These are phyloP conservation scores for Xerocomellus dryophilus DNA, from an alignment of 768 basidiomycete genomes.

Conservation along the genomic window DNA sequence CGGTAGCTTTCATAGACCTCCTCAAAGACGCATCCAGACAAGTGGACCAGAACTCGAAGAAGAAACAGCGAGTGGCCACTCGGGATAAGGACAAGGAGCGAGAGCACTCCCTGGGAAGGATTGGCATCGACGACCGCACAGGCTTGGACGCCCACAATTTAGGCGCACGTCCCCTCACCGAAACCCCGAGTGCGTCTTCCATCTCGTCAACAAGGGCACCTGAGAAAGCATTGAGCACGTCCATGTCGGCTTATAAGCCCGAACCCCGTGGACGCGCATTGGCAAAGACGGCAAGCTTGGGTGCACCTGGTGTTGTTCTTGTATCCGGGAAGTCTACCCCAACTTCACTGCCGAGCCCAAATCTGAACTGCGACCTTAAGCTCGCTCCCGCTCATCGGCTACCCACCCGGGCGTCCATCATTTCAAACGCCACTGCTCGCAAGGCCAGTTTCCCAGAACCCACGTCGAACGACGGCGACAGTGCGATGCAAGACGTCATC, in stretches of 20 bases:
- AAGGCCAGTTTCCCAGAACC: not conserved
- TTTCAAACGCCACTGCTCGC: not conserved
- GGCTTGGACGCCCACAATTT: not conserved
- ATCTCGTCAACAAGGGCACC: not conserved
- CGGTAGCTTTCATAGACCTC: slow-evolving; percentile 22
- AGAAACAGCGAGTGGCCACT: slow-evolving; percentile 22
- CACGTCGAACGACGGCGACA: slow-evolving; percentile 3
- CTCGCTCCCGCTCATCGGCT: not conserved
- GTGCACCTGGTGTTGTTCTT: not conserved
- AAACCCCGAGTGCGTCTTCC: slow-evolving; percentile 17
- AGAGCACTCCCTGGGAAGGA: not conserved
- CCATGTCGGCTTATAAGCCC: not conserved
- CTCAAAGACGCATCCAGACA: slow-evolving; percentile 22
- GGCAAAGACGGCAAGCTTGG: slow-evolving; percentile 8
- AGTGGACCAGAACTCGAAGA: slow-evolving; percentile 26
- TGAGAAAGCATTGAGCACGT: not conserved
- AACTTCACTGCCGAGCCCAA: slow-evolving; percentile 7
- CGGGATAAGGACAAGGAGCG: slow-evolving; percentile 10
- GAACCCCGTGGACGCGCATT: slow-evolving; percentile 1
- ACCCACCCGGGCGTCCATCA: not conserved
- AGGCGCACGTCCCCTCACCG: slow-evolving; percentile 9
- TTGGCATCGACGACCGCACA: not conserved
- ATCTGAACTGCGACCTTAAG: slow-evolving; percentile 12
- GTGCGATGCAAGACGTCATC: slow-evolving; percentile 15
- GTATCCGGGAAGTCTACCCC: slow-evolving; percentile 14